phyloP scores from a whole-genome alignment of 768 basidiomycete genomes.

The Mycena venus region DNA sequence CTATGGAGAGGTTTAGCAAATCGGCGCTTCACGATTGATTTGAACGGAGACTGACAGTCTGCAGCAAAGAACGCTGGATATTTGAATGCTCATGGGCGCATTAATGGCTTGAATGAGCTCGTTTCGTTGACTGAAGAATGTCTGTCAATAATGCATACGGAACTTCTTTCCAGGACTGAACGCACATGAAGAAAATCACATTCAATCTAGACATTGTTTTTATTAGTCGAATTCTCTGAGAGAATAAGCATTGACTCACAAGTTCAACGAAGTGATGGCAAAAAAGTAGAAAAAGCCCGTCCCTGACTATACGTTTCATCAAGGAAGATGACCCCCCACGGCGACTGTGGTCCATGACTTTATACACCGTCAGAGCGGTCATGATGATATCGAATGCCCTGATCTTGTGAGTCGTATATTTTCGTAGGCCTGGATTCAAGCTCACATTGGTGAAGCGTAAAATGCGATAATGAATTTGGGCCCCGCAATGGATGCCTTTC shows the following conservation, averaged over 20 bases:
- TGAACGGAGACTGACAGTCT: conserved; percentile 15
- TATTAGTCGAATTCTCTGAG: not conserved
- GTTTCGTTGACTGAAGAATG: conserved; percentile 12
- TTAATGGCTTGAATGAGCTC: conserved; percentile 31
- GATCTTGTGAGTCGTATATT: not conserved
- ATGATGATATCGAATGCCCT: conserved; percentile 33
- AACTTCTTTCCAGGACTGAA: not conserved
- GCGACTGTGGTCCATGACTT: conserved; percentile 17
- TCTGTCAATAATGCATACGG: not conserved
- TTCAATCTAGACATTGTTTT: conserved; percentile 16
- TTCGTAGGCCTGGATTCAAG: too few species aligned
- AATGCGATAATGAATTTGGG: conserved; percentile 35
- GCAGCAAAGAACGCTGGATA: conserved; percentile 33
- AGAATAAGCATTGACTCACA: conserved; percentile 11
- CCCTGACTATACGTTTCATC: conserved; percentile 29
- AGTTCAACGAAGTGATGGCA: conserved; percentile 29
- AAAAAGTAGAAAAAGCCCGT: conserved; percentile 32
- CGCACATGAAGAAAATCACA: conserved; percentile 33
- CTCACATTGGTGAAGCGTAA: conserved; percentile 33
- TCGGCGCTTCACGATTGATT: not conserved
- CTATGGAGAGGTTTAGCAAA: not conserved
- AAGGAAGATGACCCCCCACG: conserved; percentile 22
- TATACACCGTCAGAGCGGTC: conserved; percentile 29
- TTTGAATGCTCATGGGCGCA: conserved; percentile 34
- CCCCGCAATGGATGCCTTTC: conserved; percentile 32